A percentile compares a stretch with the other conserved stretches of the same genome.
These are phyloP conservation scores for Tylopilus balloui DNA, from an alignment of 768 basidiomycete species.

Conservation along the genomic window DNA sequence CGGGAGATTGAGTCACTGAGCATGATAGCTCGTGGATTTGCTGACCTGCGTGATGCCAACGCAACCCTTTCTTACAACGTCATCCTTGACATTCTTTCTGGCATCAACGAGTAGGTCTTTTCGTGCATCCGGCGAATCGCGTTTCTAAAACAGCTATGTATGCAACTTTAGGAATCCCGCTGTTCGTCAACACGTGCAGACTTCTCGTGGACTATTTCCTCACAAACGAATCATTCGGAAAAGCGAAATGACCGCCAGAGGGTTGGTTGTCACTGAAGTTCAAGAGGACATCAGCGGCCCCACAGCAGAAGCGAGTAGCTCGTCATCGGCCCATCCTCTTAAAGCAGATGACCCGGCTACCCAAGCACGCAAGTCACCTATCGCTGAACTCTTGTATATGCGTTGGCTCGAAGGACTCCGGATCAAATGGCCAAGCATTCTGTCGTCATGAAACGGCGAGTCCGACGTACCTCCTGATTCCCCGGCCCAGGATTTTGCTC, in stretches of 20 bases:
- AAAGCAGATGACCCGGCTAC: conserved; percentile 38
- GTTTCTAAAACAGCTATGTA: conserved; percentile 7
- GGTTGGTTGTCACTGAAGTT: conserved; percentile 78
- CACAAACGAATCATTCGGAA: conserved; percentile 73
- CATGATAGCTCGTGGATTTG: conserved; percentile 86
- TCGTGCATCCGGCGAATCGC: neutral
- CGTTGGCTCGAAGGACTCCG: conserved; percentile 92
- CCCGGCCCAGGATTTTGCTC: neutral
- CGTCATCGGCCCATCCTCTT: conserved; percentile 26
- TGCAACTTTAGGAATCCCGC: conserved; percentile 55
- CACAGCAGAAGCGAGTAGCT: conserved; percentile 34
- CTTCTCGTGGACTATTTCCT: conserved; percentile 74
- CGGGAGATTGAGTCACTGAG: conserved; percentile 84
- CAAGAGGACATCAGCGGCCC: conserved; percentile 63
- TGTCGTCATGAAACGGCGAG: conserved; percentile 27
- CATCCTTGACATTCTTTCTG: conserved; percentile 83
- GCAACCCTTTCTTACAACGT: conserved; percentile 83
- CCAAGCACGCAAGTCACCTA: conserved; percentile 71
- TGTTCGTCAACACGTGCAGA: conserved; percentile 81
- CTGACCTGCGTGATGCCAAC: conserved; percentile 78
- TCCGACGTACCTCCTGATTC: neutral
- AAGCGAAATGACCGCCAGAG: conserved; percentile 82
- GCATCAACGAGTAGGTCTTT: conserved; percentile 80
- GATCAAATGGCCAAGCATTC: conserved; percentile 83
- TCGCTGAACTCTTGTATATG: conserved; percentile 94